Percentiles rank a stretch among this genome's conserved stretches.
These are phyloP conservation scores for Quercus cerris DNA, from an alignment of 306 rosid species.

Conservation along the genomic window DNA sequence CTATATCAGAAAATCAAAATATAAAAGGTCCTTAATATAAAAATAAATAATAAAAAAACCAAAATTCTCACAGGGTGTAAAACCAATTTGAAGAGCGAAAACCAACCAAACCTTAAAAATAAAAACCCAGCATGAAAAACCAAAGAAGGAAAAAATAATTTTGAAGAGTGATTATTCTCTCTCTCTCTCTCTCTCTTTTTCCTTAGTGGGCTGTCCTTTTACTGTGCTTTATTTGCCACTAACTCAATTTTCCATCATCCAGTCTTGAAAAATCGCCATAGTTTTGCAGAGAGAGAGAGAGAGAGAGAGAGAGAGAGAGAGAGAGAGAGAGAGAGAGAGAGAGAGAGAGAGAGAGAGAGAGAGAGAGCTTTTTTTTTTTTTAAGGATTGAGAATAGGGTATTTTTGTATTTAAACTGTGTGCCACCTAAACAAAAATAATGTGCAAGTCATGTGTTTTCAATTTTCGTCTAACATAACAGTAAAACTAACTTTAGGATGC, in stretches of 20 bases:
- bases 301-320: constrained; percentile 5
- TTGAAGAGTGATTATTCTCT: not conserved
- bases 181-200: not conserved
- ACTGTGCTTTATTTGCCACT: constrained; percentile 33
- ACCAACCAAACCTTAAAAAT: no score
- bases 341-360: not conserved
- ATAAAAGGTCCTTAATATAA: not conserved
- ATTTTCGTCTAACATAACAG: no score
- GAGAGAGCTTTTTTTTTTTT: not conserved
- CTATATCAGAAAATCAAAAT: not conserved
- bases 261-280: constrained; percentile 35
- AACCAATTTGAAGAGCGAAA: no score
- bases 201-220: constrained; percentile 29
- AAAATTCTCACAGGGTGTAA: not conserved
- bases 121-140: constrained; percentile 22
- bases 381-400: no score
- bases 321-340: constrained; percentile 1
- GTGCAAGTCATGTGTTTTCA: no score
- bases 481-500: no score
- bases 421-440: no score
- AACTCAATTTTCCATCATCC: constrained; percentile 32
- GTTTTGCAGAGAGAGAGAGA: constrained; percentile 32
- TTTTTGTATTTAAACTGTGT: no score
- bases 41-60: not conserved
- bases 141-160: not conserved